Evolutionary conservation across 2,329 filamentous ascomycete species (phyloP).

Genomic region (Colletotrichum simmondsii): DNA sequence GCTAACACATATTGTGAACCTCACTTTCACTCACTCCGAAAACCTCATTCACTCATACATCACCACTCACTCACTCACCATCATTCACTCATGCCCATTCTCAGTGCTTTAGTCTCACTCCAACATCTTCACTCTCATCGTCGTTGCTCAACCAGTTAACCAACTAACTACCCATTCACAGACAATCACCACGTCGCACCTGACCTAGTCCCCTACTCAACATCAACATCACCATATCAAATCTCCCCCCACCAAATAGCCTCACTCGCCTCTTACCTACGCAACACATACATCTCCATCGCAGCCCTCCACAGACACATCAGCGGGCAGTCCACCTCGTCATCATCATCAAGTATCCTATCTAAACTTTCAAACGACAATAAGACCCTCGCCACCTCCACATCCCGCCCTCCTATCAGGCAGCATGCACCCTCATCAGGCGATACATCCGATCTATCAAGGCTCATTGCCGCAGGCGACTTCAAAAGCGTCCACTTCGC

Average conservation of each 20-base stretch:
- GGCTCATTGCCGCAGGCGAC: background rate
- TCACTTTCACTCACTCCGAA: background rate
- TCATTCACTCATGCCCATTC: too few species aligned
- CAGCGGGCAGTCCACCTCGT: too few species aligned
- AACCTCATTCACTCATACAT: too few species aligned
- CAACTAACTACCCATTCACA: background rate
- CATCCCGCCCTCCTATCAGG: background rate
- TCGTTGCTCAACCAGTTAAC: background rate
- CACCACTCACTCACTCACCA: too few species aligned
- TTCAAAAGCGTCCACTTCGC: conserved; percentile 1
- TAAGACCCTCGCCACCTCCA: background rate
- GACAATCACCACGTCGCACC: background rate
- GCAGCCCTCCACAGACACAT: conserved; percentile 3
- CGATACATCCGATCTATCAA: background rate
- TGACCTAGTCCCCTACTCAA: conserved; percentile 11
- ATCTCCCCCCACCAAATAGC: background rate
- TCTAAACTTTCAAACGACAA: background rate
- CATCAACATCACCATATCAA: background rate
- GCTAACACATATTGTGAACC: background rate
- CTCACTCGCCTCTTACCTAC: conserved; percentile 7
- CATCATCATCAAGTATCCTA: background rate
- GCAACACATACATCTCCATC: conserved; percentile 7
- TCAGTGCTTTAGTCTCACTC: too few species aligned
- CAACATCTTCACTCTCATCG: too few species aligned
- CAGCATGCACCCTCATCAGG: background rate